Evolutionary conservation across 1,284 basidiomycete genomes (phyloP).

Genomic region (Trametes hirsuta): DNA sequence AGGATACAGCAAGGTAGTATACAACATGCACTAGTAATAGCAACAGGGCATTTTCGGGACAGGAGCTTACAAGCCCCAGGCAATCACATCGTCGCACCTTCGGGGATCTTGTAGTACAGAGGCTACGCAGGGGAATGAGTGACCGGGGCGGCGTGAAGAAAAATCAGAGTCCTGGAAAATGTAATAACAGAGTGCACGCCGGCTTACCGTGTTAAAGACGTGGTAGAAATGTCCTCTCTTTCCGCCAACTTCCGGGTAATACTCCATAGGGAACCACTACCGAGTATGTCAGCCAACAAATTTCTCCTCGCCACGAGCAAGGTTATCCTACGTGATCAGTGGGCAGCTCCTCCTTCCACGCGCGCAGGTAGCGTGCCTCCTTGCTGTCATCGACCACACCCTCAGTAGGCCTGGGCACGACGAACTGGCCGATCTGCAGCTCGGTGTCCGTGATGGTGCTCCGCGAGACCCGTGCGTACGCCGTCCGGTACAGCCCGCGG

Average conservation of each 20-base stretch:
- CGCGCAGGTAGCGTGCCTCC: slow-evolving; percentile 67
- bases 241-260: slow-evolving; percentile 62
- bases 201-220: slow-evolving; percentile 68
- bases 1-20: slow-evolving; percentile 24
- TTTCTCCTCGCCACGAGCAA: neutral
- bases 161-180: neutral
- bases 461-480: slow-evolving; percentile 73
- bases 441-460: slow-evolving; percentile 79
- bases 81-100: slow-evolving; percentile 48
- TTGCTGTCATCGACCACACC: slow-evolving; percentile 61
- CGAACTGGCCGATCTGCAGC: slow-evolving; percentile 81
- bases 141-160: no score
- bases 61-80: neutral
- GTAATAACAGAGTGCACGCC: neutral
- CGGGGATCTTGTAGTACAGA: slow-evolving; percentile 67
- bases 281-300: neutral
- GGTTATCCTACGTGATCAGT: slow-evolving; percentile 58
- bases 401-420: slow-evolving; percentile 63
- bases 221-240: slow-evolving; percentile 76
- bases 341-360: slow-evolving; percentile 68
- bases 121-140: slow-evolving; percentile 44
- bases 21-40: slow-evolving; percentile 21
- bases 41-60: slow-evolving; percentile 6
- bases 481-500: slow-evolving; percentile 78
- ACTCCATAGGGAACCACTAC: slow-evolving; percentile 80